These are phyloP conservation scores for Coniella lustricola DNA, from an alignment of 2,329 filamentous ascomycete species.

Conservation along the genomic window DNA sequence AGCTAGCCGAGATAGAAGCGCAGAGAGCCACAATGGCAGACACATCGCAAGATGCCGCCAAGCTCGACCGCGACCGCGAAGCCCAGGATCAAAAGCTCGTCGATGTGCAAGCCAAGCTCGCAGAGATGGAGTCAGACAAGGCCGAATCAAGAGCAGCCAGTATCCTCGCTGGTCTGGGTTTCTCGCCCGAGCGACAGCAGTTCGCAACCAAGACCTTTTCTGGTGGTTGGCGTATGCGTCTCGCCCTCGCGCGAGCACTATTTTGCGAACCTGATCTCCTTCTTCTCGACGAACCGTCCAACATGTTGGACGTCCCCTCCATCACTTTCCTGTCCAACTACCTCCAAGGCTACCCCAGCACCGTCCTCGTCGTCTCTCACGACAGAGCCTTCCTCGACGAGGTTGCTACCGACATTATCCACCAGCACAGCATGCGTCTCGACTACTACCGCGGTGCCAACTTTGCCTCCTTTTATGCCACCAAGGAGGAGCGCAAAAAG, in stretches of 20 bases:
- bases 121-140: conserved; percentile 99
- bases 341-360: conserved; percentile 88
- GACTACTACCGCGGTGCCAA: conserved; percentile 99
- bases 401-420: conserved; percentile 97
- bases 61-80: conserved; percentile 80
- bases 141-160: conserved; percentile 91
- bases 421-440: conserved; percentile 92
- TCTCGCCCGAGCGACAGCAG: conserved; percentile 88
- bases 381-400: conserved; percentile 98
- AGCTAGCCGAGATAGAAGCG: conserved; percentile 69
- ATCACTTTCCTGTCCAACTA: conserved; percentile 98
- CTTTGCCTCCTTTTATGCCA: conserved; percentile 96
- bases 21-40: conserved; percentile 78
- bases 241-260: conserved; percentile 86
- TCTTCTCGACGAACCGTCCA: conserved; percentile 96
- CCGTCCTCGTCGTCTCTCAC: conserved; percentile 93
- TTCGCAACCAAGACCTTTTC: conserved; percentile 96
- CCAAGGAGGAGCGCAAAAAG: conserved; percentile 94
- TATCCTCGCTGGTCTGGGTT: conserved; percentile 93
- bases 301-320: conserved; percentile 99
- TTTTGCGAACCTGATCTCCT: conserved; percentile 97
- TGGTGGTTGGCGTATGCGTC: conserved; percentile 98
- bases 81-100: conserved; percentile 83
- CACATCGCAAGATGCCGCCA: conserved; percentile 81
- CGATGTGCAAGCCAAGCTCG: conserved; percentile 84